Conservation (phyloP, 2,329 filamentous ascomycete genomes). For the Allantophomopsis lycopodina region DNA sequence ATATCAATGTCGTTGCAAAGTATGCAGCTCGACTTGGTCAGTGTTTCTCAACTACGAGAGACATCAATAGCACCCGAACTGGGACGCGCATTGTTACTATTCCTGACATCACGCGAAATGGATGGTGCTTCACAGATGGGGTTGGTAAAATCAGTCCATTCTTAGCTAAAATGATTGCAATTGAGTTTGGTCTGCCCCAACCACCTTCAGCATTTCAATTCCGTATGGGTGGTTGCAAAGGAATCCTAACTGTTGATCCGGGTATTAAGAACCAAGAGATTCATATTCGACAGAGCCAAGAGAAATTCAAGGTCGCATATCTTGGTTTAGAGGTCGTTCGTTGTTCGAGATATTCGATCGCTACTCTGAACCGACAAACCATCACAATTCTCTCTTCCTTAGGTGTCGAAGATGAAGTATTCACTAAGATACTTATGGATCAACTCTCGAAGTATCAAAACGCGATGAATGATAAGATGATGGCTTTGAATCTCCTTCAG, state of each 20-base stretch:
- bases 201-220: slow-evolving; percentile 82
- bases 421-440: slow-evolving; percentile 49
- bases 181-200: slow-evolving; percentile 47
- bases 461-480: slow-evolving; percentile 51
- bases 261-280: slow-evolving; percentile 54
- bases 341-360: slow-evolving; percentile 60
- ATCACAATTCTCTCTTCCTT: slow-evolving; percentile 75
- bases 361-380: slow-evolving; percentile 79
- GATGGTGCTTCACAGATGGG: slow-evolving; percentile 74
- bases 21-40: slow-evolving; percentile 82
- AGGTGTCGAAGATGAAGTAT: slow-evolving; percentile 54
- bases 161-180: slow-evolving; percentile 58
- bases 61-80: slow-evolving; percentile 46
- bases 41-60: slow-evolving; percentile 86
- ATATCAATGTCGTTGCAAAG: slow-evolving; percentile 78
- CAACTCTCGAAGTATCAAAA: slow-evolving; percentile 57
- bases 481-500: slow-evolving; percentile 55
- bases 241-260: slow-evolving; percentile 66
- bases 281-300: slow-evolving; percentile 70
- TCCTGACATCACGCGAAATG: slow-evolving; percentile 55
- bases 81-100: slow-evolving; percentile 42
- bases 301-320: slow-evolving; percentile 66
- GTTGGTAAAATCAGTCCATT: slow-evolving; percentile 83
- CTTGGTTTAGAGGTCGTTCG: slow-evolving; percentile 76
- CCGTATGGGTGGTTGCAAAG: slow-evolving; percentile 84